Base-by-base conservation (phyloP, 2,329 filamentous ascomycete genomes). In the Colletotrichum sojae region DNA sequence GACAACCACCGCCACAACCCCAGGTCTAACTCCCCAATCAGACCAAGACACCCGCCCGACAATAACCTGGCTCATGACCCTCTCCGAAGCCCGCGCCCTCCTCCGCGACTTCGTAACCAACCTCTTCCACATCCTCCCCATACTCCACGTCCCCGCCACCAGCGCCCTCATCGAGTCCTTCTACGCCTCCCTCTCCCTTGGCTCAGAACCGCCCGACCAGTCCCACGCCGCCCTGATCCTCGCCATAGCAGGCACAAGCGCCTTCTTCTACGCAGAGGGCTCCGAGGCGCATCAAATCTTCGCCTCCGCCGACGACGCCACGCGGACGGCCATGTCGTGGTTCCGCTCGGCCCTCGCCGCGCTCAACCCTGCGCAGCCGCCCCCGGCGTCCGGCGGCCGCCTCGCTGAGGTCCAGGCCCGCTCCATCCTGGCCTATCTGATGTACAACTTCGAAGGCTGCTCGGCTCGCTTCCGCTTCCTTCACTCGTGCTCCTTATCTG, bases 371-470 rank as follows among this genome's bases (percentile, higher is more conserved):
- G 75, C 75, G 4, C 77, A 79, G n/a, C 77, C 78, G n/a, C 72
- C 77, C 10, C 73, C 72, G 5, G 71, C 70, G 0, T 71, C 27
- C 27, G 9, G 76, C 4, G 56, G 70, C 1, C 79, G 76, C 2
- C 61, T 84, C 2, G 79, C 83, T 56, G 75, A 73, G 20, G 77
- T 79, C 6, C 79, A 84, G 45, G 80, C 79, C 6, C 76, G 80
- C 57, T 69, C 80, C 4, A 75, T 84, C 53, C 62, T 83, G 12
- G 76, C 78, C 25, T 80, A 82, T 63, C 74, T 80, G 6, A 70
- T 82, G 2, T 80, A 80, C 62, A 82, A 82, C 49, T 71, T 79
- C 13, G 81, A 82, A 62, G 80, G 80, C 8, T 75, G 76, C 25
- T 80, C 80, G 0, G 71, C 74, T 5, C 76, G 77, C 0, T 80